These are phyloP conservation scores for Solanum hybrid DNA, from an alignment of 305 asterid species.

Conservation along the genomic window DNA sequence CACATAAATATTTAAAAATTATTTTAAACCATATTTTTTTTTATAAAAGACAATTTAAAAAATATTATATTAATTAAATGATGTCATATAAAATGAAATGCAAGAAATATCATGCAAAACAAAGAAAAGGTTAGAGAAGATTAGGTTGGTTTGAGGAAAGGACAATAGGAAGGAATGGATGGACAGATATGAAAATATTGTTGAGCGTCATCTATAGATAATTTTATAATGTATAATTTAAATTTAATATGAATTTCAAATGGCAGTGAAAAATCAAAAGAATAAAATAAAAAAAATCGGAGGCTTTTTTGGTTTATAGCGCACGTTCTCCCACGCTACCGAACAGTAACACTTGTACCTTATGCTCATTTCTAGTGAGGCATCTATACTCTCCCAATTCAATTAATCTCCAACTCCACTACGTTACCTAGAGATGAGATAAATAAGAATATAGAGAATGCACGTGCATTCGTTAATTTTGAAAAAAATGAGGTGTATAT, in stretches of 20 bases:
- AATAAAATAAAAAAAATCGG: not conserved
- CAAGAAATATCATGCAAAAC: not conserved
- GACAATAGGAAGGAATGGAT: not conserved
- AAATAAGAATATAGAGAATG: no score
- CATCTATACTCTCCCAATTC: not conserved
- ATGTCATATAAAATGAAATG: no score
- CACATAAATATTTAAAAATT: no score
- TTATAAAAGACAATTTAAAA: no score
- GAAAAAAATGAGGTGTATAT: no score
- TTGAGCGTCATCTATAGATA: no score
- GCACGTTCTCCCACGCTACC: slow-evolving; percentile 24
- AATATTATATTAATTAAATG: no score
- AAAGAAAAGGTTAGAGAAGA: not conserved
- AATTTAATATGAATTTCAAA: no score
- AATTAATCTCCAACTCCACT: not conserved
- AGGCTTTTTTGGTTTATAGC: not conserved
- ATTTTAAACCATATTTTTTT: no score
- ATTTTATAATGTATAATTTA: no score
- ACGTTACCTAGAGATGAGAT: not conserved
- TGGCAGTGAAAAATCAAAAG: no score
- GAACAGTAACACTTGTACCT: slow-evolving; percentile 15
- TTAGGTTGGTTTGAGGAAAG: not conserved
- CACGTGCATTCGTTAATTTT: accelerated
- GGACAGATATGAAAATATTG: not conserved
- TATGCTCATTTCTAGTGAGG: not conserved